phyloP scores from a whole-genome alignment of 176 grass and related monocot genomes.

The Phyllostachys edulis region DNA sequence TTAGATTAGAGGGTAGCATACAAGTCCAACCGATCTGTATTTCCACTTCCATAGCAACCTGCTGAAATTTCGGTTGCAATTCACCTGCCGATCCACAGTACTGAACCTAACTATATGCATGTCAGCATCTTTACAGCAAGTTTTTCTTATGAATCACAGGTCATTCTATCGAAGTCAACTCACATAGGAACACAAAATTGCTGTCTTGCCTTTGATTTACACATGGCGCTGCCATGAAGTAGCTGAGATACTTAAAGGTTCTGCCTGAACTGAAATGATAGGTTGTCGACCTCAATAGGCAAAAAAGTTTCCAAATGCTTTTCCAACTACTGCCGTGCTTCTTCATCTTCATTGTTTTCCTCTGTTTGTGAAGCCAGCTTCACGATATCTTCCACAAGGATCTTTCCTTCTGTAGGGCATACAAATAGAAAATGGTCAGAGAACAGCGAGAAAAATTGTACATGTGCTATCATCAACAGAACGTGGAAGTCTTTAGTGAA shows the following conservation, averaged over 20 bases:
- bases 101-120: slow-evolving; percentile 10
- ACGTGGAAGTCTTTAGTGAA: background rate
- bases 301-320: background rate
- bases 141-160: background rate
- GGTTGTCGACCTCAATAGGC: slow-evolving; percentile 17
- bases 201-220: background rate
- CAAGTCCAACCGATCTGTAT: slow-evolving; percentile 18
- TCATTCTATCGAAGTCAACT: background rate
- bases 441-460: background rate
- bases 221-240: slow-evolving; percentile 5
- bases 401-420: slow-evolving; percentile 68
- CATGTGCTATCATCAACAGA: background rate
- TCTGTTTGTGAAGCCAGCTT: slow-evolving; percentile 70
- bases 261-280: slow-evolving; percentile 22
- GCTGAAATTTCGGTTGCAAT: slow-evolving; percentile 12
- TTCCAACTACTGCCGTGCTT: slow-evolving; percentile 30
- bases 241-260: slow-evolving; percentile 21
- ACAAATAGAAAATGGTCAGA: slow-evolving; percentile 14
- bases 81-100: background rate
- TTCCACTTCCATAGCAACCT: slow-evolving; percentile 36
- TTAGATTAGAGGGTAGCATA: background rate
- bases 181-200: slow-evolving; percentile 30
- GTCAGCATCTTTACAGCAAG: slow-evolving; percentile 11
- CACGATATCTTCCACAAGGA: slow-evolving; percentile 87
- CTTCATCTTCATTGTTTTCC: slow-evolving; percentile 58